Conservation (phyloP, 2,329 filamentous ascomycete genomes). For the Fusarium siculi region DNA sequence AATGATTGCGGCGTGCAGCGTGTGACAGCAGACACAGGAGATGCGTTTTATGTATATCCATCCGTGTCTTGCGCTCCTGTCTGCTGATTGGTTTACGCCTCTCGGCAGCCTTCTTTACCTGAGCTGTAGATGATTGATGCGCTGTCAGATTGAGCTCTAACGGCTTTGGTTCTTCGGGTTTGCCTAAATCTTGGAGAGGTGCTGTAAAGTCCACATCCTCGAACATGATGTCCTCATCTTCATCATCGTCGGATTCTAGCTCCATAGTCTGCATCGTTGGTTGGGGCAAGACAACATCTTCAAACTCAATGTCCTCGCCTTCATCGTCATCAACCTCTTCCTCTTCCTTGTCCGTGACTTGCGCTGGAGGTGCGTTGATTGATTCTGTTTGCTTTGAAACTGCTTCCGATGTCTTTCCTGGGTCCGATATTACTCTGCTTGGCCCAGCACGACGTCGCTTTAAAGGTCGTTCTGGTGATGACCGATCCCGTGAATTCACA, state of each 20-base stretch:
- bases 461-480: conserved; percentile 52
- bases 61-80: conserved; percentile 65
- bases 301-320: conserved; percentile 59
- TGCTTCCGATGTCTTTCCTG: neutral
- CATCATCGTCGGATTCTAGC: conserved; percentile 60
- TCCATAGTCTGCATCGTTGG: conserved; percentile 64
- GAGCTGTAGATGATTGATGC: conserved; percentile 51
- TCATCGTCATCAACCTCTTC: conserved; percentile 43
- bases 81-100: conserved; percentile 64
- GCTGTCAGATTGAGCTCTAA: conserved; percentile 65
- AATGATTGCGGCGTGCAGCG: conserved; percentile 79
- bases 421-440: conserved; percentile 1
- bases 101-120: conserved; percentile 48
- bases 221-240: conserved; percentile 56
- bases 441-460: conserved; percentile 51
- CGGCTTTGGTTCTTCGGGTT: conserved; percentile 46
- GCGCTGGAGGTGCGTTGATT: neutral
- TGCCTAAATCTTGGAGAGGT: conserved; percentile 36
- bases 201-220: conserved; percentile 60
- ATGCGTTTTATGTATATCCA: conserved; percentile 88
- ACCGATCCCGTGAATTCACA: conserved; percentile 44
- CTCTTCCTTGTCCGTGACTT: conserved; percentile 4
- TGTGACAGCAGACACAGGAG: conserved; percentile 85
- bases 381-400: neutral
- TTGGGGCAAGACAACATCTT: conserved; percentile 60